Conservation (phyloP, 1,284 basidiomycete species). For the Fomitiporia mediterranea region DNA sequence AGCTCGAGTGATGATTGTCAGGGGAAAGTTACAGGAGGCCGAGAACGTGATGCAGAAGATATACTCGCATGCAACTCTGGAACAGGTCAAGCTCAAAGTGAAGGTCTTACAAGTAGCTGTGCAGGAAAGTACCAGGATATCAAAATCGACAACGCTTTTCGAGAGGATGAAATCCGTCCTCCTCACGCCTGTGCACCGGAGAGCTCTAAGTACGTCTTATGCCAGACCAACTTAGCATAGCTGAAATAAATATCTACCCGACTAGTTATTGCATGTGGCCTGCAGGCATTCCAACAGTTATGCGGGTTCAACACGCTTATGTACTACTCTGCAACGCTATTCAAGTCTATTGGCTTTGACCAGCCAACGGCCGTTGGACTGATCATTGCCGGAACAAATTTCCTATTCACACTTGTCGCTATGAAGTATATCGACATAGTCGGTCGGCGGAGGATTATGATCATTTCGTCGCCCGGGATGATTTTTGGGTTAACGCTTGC, state of each 20-base stretch:
- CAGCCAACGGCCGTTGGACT: slow-evolving; percentile 78
- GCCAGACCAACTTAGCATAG: too few relatives aligned
- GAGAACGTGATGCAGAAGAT: slow-evolving; percentile 55
- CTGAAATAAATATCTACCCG: neutral
- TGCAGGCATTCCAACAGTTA: slow-evolving; percentile 80
- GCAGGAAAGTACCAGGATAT: slow-evolving; percentile 56
- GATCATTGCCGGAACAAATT: slow-evolving; percentile 76
- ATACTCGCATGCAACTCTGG: slow-evolving; percentile 58
- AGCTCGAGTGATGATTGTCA: slow-evolving; percentile 71
- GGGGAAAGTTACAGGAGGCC: slow-evolving; percentile 47
- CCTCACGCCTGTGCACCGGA: slow-evolving; percentile 53
- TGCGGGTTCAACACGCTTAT: slow-evolving; percentile 68
- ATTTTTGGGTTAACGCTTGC: slow-evolving; percentile 65
- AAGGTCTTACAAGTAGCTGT: slow-evolving; percentile 59
- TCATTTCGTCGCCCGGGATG: slow-evolving; percentile 77
- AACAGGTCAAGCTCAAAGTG: slow-evolving; percentile 67
- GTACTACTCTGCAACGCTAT: slow-evolving; percentile 77
- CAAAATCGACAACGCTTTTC: slow-evolving; percentile 55
- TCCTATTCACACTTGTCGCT: slow-evolving; percentile 77
- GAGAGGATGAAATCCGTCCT: slow-evolving; percentile 55
- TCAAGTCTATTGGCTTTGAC: slow-evolving; percentile 75
- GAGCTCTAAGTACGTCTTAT: slow-evolving; percentile 56
- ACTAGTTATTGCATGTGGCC: slow-evolving; percentile 67
- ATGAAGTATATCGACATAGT: slow-evolving; percentile 79
- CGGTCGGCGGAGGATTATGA: slow-evolving; percentile 73